A percentile compares a stretch with the other conserved stretches of the same genome.
Evolutionary conservation across 768 basidiomycete species (phyloP).

Genomic region (Mycena albidolilacea): DNA sequence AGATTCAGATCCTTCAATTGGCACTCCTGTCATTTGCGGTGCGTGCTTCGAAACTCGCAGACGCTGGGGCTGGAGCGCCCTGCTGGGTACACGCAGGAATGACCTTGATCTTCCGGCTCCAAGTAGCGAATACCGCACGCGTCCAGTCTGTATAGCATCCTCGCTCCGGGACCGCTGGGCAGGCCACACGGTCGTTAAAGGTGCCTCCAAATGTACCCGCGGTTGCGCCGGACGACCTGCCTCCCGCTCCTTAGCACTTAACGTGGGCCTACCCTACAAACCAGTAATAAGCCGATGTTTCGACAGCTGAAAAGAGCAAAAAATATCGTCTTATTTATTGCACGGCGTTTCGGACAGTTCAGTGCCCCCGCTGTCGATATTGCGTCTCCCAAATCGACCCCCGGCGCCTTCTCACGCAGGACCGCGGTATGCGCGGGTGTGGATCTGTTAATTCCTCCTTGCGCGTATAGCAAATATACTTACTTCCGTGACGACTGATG

Average conservation of each 20-base stretch:
- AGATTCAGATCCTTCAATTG: not conserved
- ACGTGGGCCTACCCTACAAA: not conserved
- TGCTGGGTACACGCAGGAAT: not conserved
- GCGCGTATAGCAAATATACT: not conserved
- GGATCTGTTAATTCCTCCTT: not conserved
- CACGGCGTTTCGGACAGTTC: not conserved
- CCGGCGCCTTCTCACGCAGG: not conserved
- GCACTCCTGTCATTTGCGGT: not conserved
- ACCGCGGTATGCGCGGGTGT: conserved; percentile 6
- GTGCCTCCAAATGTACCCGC: not conserved
- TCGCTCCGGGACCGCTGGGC: not conserved
- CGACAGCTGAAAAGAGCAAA: not conserved
- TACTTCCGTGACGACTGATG: not conserved
- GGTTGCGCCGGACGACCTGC: conserved; percentile 6
- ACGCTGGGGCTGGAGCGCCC: not conserved
- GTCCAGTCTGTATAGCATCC: not conserved
- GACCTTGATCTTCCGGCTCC: not conserved
- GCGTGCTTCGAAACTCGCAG: not conserved
- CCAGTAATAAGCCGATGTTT: not conserved
- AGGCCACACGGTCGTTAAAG: not conserved
- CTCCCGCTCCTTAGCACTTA: not conserved
- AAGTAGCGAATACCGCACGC: not conserved
- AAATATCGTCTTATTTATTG: not conserved
- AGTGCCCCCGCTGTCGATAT: not conserved
- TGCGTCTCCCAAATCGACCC: not conserved